Evolutionary conservation across 208 protist genomes (phyloP), one percentile per base, ranked within the genome.

Genomic region (Leishmania braziliensis): DNA sequence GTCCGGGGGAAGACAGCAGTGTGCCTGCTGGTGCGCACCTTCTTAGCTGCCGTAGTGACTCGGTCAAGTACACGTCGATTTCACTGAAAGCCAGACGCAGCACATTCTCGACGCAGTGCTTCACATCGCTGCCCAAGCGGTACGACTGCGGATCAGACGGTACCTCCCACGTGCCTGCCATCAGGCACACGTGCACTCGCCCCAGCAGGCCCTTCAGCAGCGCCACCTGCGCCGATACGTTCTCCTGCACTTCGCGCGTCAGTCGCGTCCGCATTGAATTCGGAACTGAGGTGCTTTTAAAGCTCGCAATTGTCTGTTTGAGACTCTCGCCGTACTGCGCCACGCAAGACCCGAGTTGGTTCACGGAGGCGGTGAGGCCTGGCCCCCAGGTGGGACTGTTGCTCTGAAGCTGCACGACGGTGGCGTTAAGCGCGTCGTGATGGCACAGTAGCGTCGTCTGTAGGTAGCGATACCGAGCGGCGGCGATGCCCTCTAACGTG

Each of bases 401-500:
- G 75, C 88, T 93, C 69, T 93, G 88, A 50, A 98, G 85, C 46
- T 79, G 83, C 39, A 88, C 46, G 23, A 98, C 85, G 36, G 89
- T 89, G 18, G 74, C 74, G 50, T 86, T 58, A n/a, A 89, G 36
- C 16, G 70, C 46, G 69, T 79, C 48, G 78, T 75, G 78, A 43
- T 83, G 63, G 26, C 80, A 84, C 2, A 87, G n/a, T 50, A 95
- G 82, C 26, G 65, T 90, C 2, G 77, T 77, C 65, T 76, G 79
- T 63, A 88, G 70, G 79, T 95, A 88, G 65, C 92, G 82, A 72
- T 94, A 95, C 4, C 95, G 91, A n/a, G 88, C 86, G 3, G 92
- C 91, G 3, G 93, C 95, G 83, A 98, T 92, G 65, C 91, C 85
- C 77, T 98, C 92, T 33, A 98, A 75, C 33, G 89, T 95, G 1